These are phyloP conservation scores for Singerocomus rubriflavus DNA, from an alignment of 1,284 basidiomycete genomes.

Conservation along the genomic window DNA sequence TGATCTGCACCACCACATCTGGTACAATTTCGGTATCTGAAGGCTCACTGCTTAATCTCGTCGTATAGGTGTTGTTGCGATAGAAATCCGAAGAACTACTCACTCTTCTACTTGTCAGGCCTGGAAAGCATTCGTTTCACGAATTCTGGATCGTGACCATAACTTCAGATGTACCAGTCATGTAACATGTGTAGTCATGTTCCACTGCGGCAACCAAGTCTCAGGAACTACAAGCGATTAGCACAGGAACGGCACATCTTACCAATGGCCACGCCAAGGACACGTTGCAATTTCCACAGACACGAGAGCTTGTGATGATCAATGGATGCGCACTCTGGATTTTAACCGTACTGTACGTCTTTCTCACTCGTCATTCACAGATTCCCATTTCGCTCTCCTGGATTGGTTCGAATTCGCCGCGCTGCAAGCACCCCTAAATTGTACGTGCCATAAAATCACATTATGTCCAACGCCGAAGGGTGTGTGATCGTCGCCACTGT, in stretches of 20 bases:
- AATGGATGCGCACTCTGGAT: slow-evolving; percentile 46
- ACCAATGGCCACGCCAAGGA: slow-evolving; percentile 65
- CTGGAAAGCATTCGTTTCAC: slow-evolving; percentile 63
- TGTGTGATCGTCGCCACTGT: background rate
- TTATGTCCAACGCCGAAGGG: slow-evolving; percentile 62
- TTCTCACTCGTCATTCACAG: slow-evolving; percentile 69
- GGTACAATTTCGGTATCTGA: background rate
- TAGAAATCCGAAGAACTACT: slow-evolving; percentile 64
- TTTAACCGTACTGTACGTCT: slow-evolving; percentile 60
- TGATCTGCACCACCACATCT: slow-evolving; percentile 63
- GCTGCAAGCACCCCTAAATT: slow-evolving; percentile 57
- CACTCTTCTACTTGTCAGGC: slow-evolving; percentile 61
- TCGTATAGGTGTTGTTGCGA: slow-evolving; percentile 73
- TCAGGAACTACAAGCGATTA: too few species aligned
- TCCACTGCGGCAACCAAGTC: background rate
- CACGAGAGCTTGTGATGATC: background rate
- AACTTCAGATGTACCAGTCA: slow-evolving; percentile 62
- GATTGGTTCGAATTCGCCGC: slow-evolving; percentile 51
- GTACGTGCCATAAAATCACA: slow-evolving; percentile 66
- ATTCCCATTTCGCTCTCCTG: slow-evolving; percentile 69
- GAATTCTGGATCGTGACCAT: slow-evolving; percentile 65
- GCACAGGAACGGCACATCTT: slow-evolving; percentile 18
- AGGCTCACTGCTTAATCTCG: slow-evolving; percentile 56
- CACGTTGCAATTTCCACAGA: slow-evolving; percentile 57
- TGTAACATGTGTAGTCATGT: slow-evolving; percentile 25